Percentiles rank a stretch among this genome's conserved stretches.
Evolutionary conservation across 352 stramenopile species (phyloP).

Genomic region (Phytophthora megakarya): DNA sequence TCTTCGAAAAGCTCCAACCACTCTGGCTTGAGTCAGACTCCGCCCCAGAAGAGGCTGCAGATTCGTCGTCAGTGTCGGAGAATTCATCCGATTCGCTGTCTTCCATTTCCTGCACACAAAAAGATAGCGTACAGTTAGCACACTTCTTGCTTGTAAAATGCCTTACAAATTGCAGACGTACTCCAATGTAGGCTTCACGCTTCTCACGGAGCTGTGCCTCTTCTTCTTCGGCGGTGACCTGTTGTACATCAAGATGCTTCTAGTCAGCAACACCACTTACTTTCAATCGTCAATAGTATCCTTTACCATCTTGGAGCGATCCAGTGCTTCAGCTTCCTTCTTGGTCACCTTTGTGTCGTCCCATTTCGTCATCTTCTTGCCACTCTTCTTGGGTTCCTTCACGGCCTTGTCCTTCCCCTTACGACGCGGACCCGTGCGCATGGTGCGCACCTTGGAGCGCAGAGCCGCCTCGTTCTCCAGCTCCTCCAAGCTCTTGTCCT

Average conservation of each 20-base stretch:
- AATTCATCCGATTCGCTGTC: conserved; percentile 68
- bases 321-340: conserved; percentile 77
- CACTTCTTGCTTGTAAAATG: not conserved
- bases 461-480: conserved; percentile 57
- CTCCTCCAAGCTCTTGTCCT: conserved; percentile 60
- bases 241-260: not conserved
- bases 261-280: conserved; percentile 1
- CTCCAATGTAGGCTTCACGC: conserved; percentile 83
- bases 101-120: conserved; percentile 55
- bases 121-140: conserved; percentile 2
- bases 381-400: conserved; percentile 63
- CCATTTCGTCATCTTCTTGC: conserved; percentile 87
- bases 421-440: conserved; percentile 66
- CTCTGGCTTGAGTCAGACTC: conserved; percentile 69
- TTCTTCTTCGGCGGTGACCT: conserved; percentile 76
- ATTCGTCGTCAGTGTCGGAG: conserved; percentile 78
- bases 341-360: conserved; percentile 86
- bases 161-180: conserved; percentile 36
- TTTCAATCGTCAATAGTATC: conserved; percentile 1
- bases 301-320: conserved; percentile 73
- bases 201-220: conserved; percentile 71
- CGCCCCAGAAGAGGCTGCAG: conserved; percentile 59
- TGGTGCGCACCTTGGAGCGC: conserved; percentile 49
- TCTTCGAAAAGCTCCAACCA: conserved; percentile 84
- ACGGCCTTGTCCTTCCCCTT: conserved; percentile 66